Evolutionary conservation across 495 filamentous ascomycete species (phyloP).

Genomic region (Usnea hakonensis): DNA sequence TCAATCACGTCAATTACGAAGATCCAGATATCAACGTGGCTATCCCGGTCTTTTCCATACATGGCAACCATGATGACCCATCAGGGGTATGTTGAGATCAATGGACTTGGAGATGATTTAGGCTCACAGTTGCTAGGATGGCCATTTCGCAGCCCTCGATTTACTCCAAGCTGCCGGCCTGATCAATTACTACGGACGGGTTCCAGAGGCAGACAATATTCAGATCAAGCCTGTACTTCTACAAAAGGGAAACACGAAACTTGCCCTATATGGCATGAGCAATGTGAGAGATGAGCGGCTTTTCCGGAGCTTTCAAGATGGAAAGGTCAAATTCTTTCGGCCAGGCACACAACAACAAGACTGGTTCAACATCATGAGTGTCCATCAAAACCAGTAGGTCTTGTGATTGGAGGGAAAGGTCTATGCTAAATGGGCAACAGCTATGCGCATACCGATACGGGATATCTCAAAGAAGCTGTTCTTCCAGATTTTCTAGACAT

Average conservation of each 20-base stretch:
- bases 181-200: conserved; percentile 92
- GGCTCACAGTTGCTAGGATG: conserved; percentile 48
- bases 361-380: conserved; percentile 94
- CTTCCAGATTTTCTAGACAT: conserved; percentile 87
- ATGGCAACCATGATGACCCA: conserved; percentile 97
- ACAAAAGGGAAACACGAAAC: conserved; percentile 88
- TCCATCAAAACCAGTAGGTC: conserved; percentile 84
- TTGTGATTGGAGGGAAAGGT: neutral
- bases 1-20: conserved; percentile 94
- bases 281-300: conserved; percentile 95
- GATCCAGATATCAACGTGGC: conserved; percentile 96
- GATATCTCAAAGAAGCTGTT: conserved; percentile 90
- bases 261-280: conserved; percentile 91
- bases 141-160: conserved; percentile 81
- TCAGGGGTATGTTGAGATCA: conserved; percentile 48
- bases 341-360: conserved; percentile 75
- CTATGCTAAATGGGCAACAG: conserved; percentile 22
- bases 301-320: conserved; percentile 85
- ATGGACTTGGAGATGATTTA: neutral
- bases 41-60: conserved; percentile 96
- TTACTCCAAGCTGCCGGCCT: conserved; percentile 84
- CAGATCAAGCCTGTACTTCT: conserved; percentile 82
- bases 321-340: conserved; percentile 87
- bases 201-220: conserved; percentile 86
- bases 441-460: conserved; percentile 78